Conservation (phyloP, 2,329 filamentous ascomycete species). For the Sclerotiophoma versabilis region DNA sequence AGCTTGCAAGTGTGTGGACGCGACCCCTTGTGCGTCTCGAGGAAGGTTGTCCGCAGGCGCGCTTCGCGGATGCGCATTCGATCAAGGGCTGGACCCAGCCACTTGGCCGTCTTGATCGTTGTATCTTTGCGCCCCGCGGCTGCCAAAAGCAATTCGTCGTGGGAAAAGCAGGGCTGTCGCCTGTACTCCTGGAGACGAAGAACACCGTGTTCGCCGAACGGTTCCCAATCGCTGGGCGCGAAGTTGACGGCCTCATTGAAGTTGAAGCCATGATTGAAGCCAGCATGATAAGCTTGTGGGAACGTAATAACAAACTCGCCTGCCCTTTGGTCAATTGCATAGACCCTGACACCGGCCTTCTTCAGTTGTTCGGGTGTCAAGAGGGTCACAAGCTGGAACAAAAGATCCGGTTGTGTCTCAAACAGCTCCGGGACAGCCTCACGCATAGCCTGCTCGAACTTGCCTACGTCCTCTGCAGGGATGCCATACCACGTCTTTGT, state of each 20-base stretch:
- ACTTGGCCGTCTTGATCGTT: conserved; percentile 90
- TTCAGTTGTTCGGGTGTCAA: conserved; percentile 91
- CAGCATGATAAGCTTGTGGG: conserved; percentile 94
- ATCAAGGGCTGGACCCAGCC: conserved; percentile 87
- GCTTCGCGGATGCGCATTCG: conserved; percentile 79
- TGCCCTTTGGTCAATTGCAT: conserved; percentile 92
- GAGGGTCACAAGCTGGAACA: conserved; percentile 97
- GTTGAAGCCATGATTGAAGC: conserved; percentile 98
- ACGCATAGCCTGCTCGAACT: conserved; percentile 94
- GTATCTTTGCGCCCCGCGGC: conserved; percentile 78
- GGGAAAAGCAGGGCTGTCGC: conserved; percentile 94
- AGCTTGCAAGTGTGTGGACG: conserved; percentile 47
- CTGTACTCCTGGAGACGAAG: conserved; percentile 86
- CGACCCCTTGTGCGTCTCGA: conserved; percentile 67
- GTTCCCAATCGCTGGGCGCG: conserved; percentile 93
- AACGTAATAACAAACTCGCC: conserved; percentile 97
- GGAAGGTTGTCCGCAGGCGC: conserved; percentile 71
- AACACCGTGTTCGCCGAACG: conserved; percentile 85
- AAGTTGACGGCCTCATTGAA: conserved; percentile 99
- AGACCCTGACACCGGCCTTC: conserved; percentile 92
- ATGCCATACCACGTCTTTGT: conserved; percentile 99
- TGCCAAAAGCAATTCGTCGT: conserved; percentile 92
- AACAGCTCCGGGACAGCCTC: conserved; percentile 96
- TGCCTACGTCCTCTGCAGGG: conserved; percentile 88
- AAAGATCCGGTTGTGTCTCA: conserved; percentile 92